Evolutionary conservation across 306 rosid genomes (phyloP).

Genomic region (Sechiopsis laciniata): DNA sequence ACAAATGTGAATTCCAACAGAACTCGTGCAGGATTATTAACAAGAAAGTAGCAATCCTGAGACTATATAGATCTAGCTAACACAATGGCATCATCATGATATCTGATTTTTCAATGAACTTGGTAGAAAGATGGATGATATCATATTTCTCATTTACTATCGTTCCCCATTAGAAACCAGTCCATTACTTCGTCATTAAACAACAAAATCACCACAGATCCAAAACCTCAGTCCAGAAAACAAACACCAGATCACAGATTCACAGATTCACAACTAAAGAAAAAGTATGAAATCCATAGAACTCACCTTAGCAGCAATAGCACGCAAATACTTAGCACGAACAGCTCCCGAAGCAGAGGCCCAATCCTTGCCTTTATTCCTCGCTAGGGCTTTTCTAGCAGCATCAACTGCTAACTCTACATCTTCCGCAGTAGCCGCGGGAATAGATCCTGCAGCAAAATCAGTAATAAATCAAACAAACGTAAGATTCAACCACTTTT

Average conservation of each 20-base stretch:
- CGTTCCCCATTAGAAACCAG: not conserved
- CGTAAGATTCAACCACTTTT: not conserved
- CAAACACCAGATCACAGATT: not conserved
- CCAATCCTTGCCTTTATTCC: slow-evolving; percentile 79
- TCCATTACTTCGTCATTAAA: not conserved
- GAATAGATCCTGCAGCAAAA: slow-evolving; percentile 54
- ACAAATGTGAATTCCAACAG: not conserved
- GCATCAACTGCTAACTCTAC: slow-evolving; percentile 81
- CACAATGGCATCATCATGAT: not conserved
- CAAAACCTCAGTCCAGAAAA: not conserved
- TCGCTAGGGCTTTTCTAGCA: slow-evolving; percentile 58
- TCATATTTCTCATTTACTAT: not conserved
- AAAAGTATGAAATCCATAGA: not conserved
- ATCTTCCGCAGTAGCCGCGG: slow-evolving; percentile 89
- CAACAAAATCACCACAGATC: not conserved
- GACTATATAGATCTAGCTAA: not conserved
- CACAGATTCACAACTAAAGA: not conserved
- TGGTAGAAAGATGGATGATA: not conserved
- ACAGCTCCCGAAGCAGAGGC: slow-evolving; percentile 63
- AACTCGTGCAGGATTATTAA: not conserved
- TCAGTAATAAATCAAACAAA: slow-evolving; percentile 17
- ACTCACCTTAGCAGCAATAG: slow-evolving; percentile 77
- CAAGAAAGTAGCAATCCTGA: not conserved
- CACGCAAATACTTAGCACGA: slow-evolving; percentile 85
- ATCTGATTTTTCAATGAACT: not conserved